phyloP scores from a whole-genome alignment of 83 land plant species.

The Picea abies region DNA sequence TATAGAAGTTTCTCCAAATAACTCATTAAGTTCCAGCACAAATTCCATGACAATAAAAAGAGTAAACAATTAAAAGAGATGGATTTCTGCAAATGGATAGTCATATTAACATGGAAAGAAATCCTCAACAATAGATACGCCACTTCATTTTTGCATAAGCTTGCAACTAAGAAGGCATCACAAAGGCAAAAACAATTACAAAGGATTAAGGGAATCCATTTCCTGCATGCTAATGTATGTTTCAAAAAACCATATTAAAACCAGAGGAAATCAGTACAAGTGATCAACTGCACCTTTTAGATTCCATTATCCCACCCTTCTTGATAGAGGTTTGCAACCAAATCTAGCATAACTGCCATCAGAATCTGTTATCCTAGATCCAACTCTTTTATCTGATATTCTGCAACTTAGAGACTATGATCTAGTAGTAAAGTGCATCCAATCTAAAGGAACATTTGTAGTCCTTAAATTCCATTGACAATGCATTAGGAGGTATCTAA shows the following conservation, averaged over 20 bases:
- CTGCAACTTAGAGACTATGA: background rate
- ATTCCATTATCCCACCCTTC: background rate
- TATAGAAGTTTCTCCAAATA: background rate
- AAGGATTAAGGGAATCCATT: background rate
- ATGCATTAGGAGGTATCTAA: background rate
- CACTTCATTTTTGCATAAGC: too few species aligned
- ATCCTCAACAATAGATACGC: too few species aligned
- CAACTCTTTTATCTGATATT: background rate
- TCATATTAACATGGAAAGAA: too few species aligned
- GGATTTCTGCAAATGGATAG: too few species aligned
- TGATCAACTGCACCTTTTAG: background rate
- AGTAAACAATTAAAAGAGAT: too few species aligned
- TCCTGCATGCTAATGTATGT: background rate
- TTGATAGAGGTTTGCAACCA: background rate
- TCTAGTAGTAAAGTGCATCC: background rate
- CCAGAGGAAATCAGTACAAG: background rate
- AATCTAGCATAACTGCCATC: background rate
- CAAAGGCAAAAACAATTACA: background rate
- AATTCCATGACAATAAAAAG: background rate
- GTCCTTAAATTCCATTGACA: background rate
- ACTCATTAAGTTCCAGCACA: background rate
- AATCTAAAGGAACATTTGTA: background rate
- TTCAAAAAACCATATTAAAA: background rate
- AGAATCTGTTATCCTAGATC: background rate
- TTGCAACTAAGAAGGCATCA: too few species aligned